These are phyloP conservation scores for Beauveria sp. DNA, from an alignment of 2,329 filamentous ascomycete genomes.

Conservation along the genomic window DNA sequence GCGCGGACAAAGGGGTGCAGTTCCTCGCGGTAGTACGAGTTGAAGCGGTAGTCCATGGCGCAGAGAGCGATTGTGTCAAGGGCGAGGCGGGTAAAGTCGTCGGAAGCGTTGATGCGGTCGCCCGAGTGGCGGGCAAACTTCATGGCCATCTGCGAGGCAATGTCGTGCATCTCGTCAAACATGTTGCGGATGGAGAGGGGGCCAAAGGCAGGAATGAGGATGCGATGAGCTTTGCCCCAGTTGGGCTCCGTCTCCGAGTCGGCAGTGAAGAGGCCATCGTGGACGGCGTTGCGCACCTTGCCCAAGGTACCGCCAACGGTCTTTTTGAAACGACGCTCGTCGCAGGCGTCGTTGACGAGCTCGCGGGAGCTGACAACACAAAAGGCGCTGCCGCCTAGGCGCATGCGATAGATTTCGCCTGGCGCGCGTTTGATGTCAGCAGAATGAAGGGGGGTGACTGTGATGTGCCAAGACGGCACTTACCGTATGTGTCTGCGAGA, in stretches of 20 bases:
- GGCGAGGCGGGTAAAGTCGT: conserved; percentile 66
- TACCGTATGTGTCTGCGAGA: conserved; percentile 60
- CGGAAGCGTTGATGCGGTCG: conserved; percentile 49
- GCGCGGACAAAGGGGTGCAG: conserved; percentile 63
- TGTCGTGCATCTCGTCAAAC: conserved; percentile 64
- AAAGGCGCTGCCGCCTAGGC: conserved; percentile 37
- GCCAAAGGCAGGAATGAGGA: conserved; percentile 62
- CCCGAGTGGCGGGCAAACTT: conserved; percentile 60
- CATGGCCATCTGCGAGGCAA: conserved; percentile 56
- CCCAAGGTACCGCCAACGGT: conserved; percentile 39
- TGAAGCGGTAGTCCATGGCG: conserved; percentile 66
- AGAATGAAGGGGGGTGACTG: not conserved
- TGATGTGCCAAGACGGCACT: conserved; percentile 11
- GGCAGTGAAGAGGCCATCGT: conserved; percentile 61
- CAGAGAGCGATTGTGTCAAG: conserved; percentile 67
- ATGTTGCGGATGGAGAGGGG: conserved; percentile 60
- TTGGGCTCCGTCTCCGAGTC: conserved; percentile 41
- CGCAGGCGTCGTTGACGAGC: conserved; percentile 55
- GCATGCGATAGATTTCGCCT: conserved; percentile 56
- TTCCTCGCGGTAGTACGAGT: conserved; percentile 62
- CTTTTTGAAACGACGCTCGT: conserved; percentile 61
- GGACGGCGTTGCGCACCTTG: conserved; percentile 47
- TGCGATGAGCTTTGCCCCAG: conserved; percentile 60
- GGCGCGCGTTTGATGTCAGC: not conserved
- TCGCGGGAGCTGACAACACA: conserved; percentile 46